phyloP scores from a whole-genome alignment of 352 stramenopile species.

The Globisporangium viniferum region DNA sequence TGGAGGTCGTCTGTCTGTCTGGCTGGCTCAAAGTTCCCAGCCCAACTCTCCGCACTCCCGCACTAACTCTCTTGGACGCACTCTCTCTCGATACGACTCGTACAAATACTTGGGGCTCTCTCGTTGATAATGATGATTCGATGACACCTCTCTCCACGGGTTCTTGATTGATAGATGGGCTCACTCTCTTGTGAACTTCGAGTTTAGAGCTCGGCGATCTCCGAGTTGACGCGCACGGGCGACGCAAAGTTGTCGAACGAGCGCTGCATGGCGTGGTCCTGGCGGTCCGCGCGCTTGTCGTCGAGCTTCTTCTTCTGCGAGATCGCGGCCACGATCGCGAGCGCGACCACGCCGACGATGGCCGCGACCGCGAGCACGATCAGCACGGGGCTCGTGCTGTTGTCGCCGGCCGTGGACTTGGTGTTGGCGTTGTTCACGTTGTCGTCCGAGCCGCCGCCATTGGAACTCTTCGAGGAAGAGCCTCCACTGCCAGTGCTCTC shows the following conservation, averaged over 20 bases:
- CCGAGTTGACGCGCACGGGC: constrained; percentile 15
- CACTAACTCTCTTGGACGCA: neutral
- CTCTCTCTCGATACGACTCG: neutral
- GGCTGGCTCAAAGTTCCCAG: neutral
- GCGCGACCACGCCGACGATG: constrained; percentile 12
- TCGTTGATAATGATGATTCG: neutral
- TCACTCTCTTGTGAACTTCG: neutral
- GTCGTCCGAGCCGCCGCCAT: neutral
- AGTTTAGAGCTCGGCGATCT: constrained; percentile 19
- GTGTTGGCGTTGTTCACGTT: constrained; percentile 13
- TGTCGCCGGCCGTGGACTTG: constrained; percentile 1
- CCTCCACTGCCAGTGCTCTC: neutral
- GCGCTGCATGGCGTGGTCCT: constrained; percentile 9
- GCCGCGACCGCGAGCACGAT: constrained; percentile 15
- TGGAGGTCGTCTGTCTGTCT: neutral
- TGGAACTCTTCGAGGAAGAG: neutral
- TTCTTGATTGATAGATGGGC: neutral
- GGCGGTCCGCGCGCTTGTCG: constrained; percentile 19
- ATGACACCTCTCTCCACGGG: constrained; percentile 7
- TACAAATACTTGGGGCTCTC: neutral
- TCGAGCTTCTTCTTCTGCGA: constrained; percentile 17
- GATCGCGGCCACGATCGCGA: constrained; percentile 15
- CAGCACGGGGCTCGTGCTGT: constrained; percentile 18
- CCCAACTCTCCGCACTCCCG: neutral
- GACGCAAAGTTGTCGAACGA: constrained; percentile 22